Evolutionary conservation across 305 asterid genomes (phyloP).

Genomic region (Ilex paraguariensis): DNA sequence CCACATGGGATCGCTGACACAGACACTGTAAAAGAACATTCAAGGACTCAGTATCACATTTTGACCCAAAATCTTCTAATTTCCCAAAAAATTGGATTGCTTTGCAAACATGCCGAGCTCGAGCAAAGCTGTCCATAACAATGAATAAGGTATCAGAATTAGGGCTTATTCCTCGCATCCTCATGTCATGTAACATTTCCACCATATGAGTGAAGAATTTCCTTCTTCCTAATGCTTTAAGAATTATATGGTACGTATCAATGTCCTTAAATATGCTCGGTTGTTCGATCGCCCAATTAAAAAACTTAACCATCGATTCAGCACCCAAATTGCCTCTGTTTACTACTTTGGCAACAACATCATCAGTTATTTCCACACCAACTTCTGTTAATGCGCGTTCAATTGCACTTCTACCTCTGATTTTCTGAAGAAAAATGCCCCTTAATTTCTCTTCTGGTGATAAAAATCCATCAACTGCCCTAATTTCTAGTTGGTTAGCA

Average conservation of each 20-base stretch:
- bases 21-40: constrained; percentile 55
- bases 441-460: constrained; percentile 72
- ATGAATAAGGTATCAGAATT: constrained; percentile 49
- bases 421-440: constrained; percentile 71
- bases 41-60: constrained; percentile 36
- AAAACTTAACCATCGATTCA: constrained; percentile 49
- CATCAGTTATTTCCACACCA: constrained; percentile 44
- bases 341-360: constrained; percentile 53
- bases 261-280: constrained; percentile 24
- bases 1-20: constrained; percentile 45
- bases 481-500: constrained; percentile 15
- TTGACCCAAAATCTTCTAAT: constrained; percentile 50
- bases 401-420: constrained; percentile 39
- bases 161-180: constrained; percentile 32
- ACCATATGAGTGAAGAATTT: constrained; percentile 60
- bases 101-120: constrained; percentile 55
- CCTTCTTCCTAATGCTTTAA: constrained; percentile 77
- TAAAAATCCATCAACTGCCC: constrained; percentile 45
- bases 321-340: constrained; percentile 60
- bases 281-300: constrained; percentile 67
- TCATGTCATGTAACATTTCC: constrained; percentile 51
- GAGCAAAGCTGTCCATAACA: constrained; percentile 58
- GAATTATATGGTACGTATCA: constrained; percentile 30
- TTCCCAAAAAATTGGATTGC: constrained; percentile 48
- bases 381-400: constrained; percentile 38